These are phyloP conservation scores for Colletotrichum magnum DNA, from an alignment of 2,329 filamentous ascomycete species.

Conservation along the genomic window DNA sequence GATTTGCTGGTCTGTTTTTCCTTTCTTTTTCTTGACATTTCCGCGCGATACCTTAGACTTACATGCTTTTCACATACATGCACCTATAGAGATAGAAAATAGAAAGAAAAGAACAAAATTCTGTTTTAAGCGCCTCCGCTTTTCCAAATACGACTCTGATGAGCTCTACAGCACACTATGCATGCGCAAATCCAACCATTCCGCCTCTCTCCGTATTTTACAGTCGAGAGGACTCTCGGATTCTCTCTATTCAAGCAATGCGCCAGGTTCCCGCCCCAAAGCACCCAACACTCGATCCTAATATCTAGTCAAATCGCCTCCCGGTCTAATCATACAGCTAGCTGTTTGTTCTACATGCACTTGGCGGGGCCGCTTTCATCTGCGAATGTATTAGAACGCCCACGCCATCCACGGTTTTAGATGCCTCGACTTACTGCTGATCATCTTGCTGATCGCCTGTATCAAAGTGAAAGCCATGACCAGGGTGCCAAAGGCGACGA, in stretches of 20 bases:
- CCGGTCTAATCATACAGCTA: slow-evolving; percentile 20
- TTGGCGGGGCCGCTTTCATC: slow-evolving; percentile 33
- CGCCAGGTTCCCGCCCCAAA: neutral
- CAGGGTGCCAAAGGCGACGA: slow-evolving; percentile 82
- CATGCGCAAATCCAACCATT: neutral
- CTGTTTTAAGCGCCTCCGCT: neutral
- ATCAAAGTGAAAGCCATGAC: slow-evolving; percentile 88
- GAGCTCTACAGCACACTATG: neutral
- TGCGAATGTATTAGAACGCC: slow-evolving; percentile 7
- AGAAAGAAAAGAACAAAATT: neutral
- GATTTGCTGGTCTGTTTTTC: neutral
- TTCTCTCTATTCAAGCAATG: neutral
- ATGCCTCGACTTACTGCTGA: slow-evolving; percentile 56
- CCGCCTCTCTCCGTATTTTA: slow-evolving; percentile 10
- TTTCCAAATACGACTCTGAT: neutral
- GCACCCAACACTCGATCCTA: neutral
- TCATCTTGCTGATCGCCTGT: slow-evolving; percentile 79
- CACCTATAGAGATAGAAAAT: neutral
- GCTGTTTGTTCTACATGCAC: slow-evolving; percentile 32
- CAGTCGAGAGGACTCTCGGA: slow-evolving; percentile 16
- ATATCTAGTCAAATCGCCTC: neutral
- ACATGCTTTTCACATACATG: neutral
- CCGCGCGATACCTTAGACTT: neutral
- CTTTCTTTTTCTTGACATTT: neutral
- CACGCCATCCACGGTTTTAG: no score